Evolutionary conservation across 345 rosid species (phyloP).

Genomic region (Firmiana major): DNA sequence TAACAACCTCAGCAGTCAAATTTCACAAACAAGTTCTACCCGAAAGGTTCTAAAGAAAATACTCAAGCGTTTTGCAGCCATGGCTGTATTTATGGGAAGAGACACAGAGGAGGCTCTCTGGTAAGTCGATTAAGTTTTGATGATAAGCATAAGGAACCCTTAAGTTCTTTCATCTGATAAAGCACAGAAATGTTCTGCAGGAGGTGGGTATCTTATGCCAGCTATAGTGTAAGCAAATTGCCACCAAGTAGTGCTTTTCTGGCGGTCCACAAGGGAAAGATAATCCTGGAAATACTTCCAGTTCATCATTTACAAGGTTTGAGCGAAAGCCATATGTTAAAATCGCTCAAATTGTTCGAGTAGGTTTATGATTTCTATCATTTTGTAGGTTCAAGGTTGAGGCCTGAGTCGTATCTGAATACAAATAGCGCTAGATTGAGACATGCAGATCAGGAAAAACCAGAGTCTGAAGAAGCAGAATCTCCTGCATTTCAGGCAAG

Average conservation of each 20-base stretch:
- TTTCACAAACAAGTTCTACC: slow-evolving; percentile 6
- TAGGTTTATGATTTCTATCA: background rate
- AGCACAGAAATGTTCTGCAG: slow-evolving; percentile 13
- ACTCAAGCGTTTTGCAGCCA: slow-evolving; percentile 11
- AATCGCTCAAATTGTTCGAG: background rate
- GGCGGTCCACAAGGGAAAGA: slow-evolving; percentile 17
- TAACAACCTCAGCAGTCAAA: background rate
- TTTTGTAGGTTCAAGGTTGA: slow-evolving; percentile 21
- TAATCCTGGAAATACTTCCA: slow-evolving; percentile 11
- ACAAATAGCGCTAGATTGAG: slow-evolving; percentile 8
- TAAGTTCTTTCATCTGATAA: slow-evolving; percentile 8
- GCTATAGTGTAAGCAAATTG: background rate
- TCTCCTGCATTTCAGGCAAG: background rate
- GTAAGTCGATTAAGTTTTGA: slow-evolving; percentile 14
- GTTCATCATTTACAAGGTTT: slow-evolving; percentile 25
- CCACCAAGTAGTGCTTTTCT: background rate
- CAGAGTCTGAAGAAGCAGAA: background rate
- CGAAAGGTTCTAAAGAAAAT: slow-evolving; percentile 18
- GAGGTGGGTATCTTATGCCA: slow-evolving; percentile 16
- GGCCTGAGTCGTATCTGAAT: background rate
- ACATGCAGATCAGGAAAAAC: slow-evolving; percentile 7
- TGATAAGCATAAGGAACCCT: background rate
- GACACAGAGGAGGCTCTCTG: slow-evolving; percentile 15
- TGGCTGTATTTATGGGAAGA: slow-evolving; percentile 14
- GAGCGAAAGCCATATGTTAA: background rate